Percentiles rank a stretch among this genome's conserved stretches.
These are phyloP conservation scores for Starmerella stellata DNA, from an alignment of 805 yeast genomes.

Conservation along the genomic window DNA sequence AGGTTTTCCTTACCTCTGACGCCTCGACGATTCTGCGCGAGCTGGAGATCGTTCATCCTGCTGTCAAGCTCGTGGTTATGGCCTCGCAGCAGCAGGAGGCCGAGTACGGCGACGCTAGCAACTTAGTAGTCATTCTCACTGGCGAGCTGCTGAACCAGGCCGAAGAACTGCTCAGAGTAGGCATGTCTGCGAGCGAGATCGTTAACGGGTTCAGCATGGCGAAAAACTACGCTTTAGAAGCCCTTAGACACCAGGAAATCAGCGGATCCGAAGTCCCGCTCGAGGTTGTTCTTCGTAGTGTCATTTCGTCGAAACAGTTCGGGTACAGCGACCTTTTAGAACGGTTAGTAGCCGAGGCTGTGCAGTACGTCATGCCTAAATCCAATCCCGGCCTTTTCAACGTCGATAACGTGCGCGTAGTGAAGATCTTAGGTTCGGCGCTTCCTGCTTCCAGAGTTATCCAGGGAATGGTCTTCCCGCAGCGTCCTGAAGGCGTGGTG, in stretches of 20 bases:
- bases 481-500: constrained; percentile 87
- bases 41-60: constrained; percentile 89
- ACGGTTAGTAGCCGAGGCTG: constrained; percentile 67
- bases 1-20: constrained; percentile 79
- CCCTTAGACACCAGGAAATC: constrained; percentile 37
- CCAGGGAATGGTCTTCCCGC: constrained; percentile 95
- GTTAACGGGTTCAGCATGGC: constrained; percentile 86
- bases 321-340: constrained; percentile 70
- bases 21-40: constrained; percentile 96
- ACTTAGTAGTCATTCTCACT: constrained; percentile 75
- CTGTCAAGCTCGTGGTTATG: constrained; percentile 88
- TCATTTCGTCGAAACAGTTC: constrained; percentile 81
- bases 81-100: constrained; percentile 92
- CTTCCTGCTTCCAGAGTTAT: constrained; percentile 57
- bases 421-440: constrained; percentile 87
- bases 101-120: constrained; percentile 95
- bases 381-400: constrained; percentile 43
- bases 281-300: constrained; percentile 22
- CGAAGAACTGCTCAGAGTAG: constrained; percentile 66
- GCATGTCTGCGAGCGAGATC: constrained; percentile 81
- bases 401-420: constrained; percentile 86
- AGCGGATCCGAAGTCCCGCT: constrained; percentile 34
- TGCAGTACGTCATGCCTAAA: constrained; percentile 55
- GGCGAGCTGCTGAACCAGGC: constrained; percentile 80
- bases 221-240: constrained; percentile 49